Conservation (phyloP, 2,329 filamentous ascomycete genomes). For the Diaporthe eres region DNA sequence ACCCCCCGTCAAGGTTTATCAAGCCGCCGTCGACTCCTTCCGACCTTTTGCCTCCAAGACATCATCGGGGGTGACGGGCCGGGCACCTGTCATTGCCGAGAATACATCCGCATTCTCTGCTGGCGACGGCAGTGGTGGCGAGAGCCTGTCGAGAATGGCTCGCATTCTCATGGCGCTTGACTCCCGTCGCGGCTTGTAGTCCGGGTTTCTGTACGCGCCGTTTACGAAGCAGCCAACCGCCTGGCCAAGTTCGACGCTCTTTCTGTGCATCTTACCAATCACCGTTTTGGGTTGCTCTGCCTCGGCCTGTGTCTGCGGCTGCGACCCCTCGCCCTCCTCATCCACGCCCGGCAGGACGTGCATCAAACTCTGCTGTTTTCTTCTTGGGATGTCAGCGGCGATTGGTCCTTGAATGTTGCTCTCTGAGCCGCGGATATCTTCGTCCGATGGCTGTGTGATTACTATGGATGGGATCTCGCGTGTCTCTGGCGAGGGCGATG, state of each 20-base stretch:
- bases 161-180: constrained; percentile 30
- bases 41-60: constrained; percentile 19
- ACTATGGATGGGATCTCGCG: not conserved
- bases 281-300: constrained; percentile 3
- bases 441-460: not conserved
- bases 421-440: not conserved
- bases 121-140: constrained; percentile 21
- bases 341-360: not conserved
- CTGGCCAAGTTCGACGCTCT: constrained; percentile 32
- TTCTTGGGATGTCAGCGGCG: not conserved
- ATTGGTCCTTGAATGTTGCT: not conserved
- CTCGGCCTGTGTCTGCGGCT: not conserved
- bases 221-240: constrained; percentile 36
- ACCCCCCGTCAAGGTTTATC: not conserved
- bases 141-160: constrained; percentile 34
- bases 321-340: not conserved
- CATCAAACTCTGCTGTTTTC: constrained; percentile 9
- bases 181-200: constrained; percentile 39
- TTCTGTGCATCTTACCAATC: constrained; percentile 31
- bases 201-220: constrained; percentile 37
- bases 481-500: not conserved
- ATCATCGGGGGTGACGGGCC: constrained; percentile 19
- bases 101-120: constrained; percentile 27
- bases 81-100: constrained; percentile 40
- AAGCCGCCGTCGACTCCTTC: not conserved